A percentile compares a stretch with the other conserved stretches of the same genome.
These are phyloP conservation scores for Penicillium silybi DNA, from an alignment of 495 filamentous ascomycete species.

Conservation along the genomic window DNA sequence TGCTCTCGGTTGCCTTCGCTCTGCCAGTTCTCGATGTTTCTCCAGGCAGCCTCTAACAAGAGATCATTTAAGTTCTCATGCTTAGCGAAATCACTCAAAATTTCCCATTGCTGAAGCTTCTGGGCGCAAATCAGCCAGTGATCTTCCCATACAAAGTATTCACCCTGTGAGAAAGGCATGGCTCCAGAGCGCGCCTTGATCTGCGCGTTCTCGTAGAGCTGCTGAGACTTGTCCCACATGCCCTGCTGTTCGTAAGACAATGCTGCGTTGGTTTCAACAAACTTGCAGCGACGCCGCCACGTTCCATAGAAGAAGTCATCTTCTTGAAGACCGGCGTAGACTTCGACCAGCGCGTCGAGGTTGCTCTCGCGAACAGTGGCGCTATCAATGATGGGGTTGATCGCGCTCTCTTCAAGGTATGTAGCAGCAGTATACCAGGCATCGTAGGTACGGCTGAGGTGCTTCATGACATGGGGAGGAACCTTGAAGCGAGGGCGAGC, in stretches of 20 bases:
- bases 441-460: slow-evolving; percentile 84
- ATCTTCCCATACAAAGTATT: slow-evolving; percentile 99
- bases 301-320: slow-evolving; percentile 98
- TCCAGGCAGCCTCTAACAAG: slow-evolving; percentile 92
- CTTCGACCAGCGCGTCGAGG: slow-evolving; percentile 85
- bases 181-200: slow-evolving; percentile 93
- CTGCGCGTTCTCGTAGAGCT: slow-evolving; percentile 92
- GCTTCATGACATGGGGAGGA: slow-evolving; percentile 93
- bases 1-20: slow-evolving; percentile 79
- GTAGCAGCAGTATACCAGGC: slow-evolving; percentile 89
- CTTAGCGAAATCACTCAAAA: slow-evolving; percentile 95
- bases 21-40: slow-evolving; percentile 89
- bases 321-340: slow-evolving; percentile 85
- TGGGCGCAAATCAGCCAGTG: slow-evolving; percentile 97
- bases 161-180: slow-evolving; percentile 89
- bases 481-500: slow-evolving; percentile 83
- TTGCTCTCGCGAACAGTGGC: slow-evolving; percentile 83
- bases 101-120: slow-evolving; percentile 98
- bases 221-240: slow-evolving; percentile 98
- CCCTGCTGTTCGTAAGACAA: slow-evolving; percentile 97
- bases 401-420: slow-evolving; percentile 78
- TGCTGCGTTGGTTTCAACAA: slow-evolving; percentile 93
- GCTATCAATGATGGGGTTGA: slow-evolving; percentile 80
- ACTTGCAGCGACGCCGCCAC: slow-evolving; percentile 92
- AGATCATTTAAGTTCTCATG: slow-evolving; percentile 98